Conservation (phyloP, 495 filamentous ascomycete species). For the Hypoxylon cercidicola region DNA sequence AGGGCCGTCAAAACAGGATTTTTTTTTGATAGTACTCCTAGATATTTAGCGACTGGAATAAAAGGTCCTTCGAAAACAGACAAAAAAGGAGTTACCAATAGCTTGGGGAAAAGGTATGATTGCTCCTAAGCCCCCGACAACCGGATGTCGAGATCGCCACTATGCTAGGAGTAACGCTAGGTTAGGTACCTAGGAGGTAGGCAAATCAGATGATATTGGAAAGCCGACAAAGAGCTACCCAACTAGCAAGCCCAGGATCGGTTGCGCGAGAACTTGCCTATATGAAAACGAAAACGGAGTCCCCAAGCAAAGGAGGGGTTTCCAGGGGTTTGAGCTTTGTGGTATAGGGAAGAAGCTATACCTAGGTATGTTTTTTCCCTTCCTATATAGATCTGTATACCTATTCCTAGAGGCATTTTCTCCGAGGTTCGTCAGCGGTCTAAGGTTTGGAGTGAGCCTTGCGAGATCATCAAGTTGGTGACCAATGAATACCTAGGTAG, state of each 20-base stretch:
- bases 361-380: no score
- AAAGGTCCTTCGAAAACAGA: slow-evolving; percentile 9
- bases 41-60: no score
- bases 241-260: background rate
- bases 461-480: slow-evolving; percentile 11
- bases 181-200: slow-evolving; percentile 9
- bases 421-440: background rate
- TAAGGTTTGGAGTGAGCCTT: slow-evolving; percentile 15
- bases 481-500: slow-evolving; percentile 16
- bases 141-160: slow-evolving; percentile 16
- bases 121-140: slow-evolving; percentile 8
- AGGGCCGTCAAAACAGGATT: slow-evolving; percentile 32
- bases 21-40: no score
- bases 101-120: slow-evolving; percentile 7
- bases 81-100: slow-evolving; percentile 22
- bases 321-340: no score
- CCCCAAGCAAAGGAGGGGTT: background rate
- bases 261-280: background rate
- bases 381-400: no score
- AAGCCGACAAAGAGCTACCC: background rate
- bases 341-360: no score
- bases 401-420: slow-evolving; percentile 11
- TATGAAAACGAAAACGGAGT: slow-evolving; percentile 3
- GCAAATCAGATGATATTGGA: slow-evolving; percentile 18
- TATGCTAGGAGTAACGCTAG: background rate